Evolutionary conservation across 2,329 filamentous ascomycete species (phyloP).

Genomic region (Penicillium corylophilum): DNA sequence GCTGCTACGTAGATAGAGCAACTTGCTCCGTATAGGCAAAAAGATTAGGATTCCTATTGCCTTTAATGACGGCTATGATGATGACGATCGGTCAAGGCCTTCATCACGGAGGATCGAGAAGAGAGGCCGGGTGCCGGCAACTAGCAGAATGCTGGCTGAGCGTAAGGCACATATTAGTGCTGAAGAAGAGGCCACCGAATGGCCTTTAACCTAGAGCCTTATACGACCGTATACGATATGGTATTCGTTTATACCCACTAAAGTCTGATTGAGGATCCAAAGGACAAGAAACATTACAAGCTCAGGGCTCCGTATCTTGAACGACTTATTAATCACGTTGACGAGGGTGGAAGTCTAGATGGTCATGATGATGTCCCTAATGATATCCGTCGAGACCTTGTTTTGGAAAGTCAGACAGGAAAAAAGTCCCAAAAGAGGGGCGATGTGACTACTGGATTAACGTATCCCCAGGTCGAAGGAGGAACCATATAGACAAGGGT

Average conservation of each 20-base stretch:
- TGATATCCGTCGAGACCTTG: slow-evolving; percentile 5
- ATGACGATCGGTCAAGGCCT: neutral
- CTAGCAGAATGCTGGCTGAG: slow-evolving; percentile 7
- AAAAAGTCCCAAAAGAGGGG: slow-evolving; percentile 11
- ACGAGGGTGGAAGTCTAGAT: slow-evolving; percentile 6
- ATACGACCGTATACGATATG: slow-evolving; percentile 1
- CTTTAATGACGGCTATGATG: slow-evolving; percentile 7
- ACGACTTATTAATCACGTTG: slow-evolving; percentile 5
- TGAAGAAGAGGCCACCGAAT: slow-evolving; percentile 4
- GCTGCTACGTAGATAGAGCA: slow-evolving; percentile 18
- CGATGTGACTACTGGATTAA: too few species aligned
- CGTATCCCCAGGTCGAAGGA: too few species aligned
- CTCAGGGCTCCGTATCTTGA: slow-evolving; percentile 4
- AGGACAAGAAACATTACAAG: slow-evolving; percentile 8
- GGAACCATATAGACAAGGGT: too few species aligned
- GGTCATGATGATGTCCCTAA: slow-evolving; percentile 8
- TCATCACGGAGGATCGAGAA: slow-evolving; percentile 4
- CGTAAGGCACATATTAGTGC: slow-evolving; percentile 1
- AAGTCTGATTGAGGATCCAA: slow-evolving; percentile 9
- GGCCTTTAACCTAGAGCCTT: neutral
- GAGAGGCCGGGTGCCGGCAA: slow-evolving; percentile 8
- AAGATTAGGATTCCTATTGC: slow-evolving; percentile 4
- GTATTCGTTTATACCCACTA: neutral
- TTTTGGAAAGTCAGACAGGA: slow-evolving; percentile 3
- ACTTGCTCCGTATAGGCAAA: slow-evolving; percentile 11